Evolutionary conservation across 164 flowering plant genomes (phyloP).

Genomic region (Vitis riparia): DNA sequence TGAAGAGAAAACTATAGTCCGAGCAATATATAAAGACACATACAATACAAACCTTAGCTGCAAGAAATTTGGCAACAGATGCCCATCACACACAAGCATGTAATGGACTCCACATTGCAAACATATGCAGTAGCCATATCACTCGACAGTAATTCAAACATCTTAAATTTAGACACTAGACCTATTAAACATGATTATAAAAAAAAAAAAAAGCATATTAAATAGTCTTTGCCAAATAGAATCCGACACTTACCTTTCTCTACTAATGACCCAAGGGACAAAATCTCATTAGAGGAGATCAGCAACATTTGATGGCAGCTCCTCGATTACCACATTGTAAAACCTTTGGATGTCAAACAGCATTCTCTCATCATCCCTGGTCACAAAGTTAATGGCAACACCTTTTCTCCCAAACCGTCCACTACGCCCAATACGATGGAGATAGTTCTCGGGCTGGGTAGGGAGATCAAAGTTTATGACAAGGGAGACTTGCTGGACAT

Average conservation of each 20-base stretch:
- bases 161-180: conserved; percentile 10
- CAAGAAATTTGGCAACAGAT: conserved; percentile 21
- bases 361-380: conserved; percentile 58
- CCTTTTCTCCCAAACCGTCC: conserved; percentile 77
- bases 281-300: conserved; percentile 52
- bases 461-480: conserved; percentile 72
- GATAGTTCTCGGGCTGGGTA: conserved; percentile 71
- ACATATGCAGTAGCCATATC: conserved; percentile 14
- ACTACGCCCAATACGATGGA: conserved; percentile 69
- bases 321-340: conserved; percentile 60
- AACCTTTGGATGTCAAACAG: conserved; percentile 65
- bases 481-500: conserved; percentile 72
- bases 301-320: conserved; percentile 70
- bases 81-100: conserved; percentile 3
- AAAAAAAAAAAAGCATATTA: conserved; percentile 3
- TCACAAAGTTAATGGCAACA: conserved; percentile 67
- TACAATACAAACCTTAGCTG: conserved; percentile 15
- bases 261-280: neutral
- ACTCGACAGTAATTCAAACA: conserved; percentile 9
- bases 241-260: neutral
- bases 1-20: no score
- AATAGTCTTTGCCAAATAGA: conserved; percentile 16
- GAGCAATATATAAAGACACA: no score
- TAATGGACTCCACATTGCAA: conserved; percentile 2
- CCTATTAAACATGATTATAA: neutral